Evolutionary conservation across 257 asterid species (phyloP).

Genomic region (Jacaranda mimosifolia): DNA sequence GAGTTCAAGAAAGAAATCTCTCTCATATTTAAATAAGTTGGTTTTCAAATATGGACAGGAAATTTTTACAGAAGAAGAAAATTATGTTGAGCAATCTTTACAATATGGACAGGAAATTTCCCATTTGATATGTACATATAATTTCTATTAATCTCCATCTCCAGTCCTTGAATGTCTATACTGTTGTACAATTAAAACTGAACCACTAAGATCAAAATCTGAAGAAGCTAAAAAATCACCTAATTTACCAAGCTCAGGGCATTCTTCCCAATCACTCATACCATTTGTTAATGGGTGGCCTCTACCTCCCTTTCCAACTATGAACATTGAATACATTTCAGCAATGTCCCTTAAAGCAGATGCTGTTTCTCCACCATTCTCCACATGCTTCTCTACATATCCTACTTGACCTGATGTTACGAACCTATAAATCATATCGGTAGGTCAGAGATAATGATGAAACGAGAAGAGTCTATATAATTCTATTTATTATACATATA

Average conservation of each 20-base stretch:
- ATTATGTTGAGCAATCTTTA: constrained; percentile 24
- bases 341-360: constrained; percentile 86
- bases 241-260: constrained; percentile 96
- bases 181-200: constrained; percentile 89
- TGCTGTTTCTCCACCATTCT: constrained; percentile 81
- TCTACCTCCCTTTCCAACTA: constrained; percentile 89
- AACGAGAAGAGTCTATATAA: no score
- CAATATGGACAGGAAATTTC: neutral
- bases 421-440: constrained; percentile 52
- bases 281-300: constrained; percentile 79
- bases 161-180: constrained; percentile 61
- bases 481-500: no score
- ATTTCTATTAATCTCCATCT: constrained; percentile 49
- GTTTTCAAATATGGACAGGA: no score
- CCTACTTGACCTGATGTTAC: constrained; percentile 94
- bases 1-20: constrained; percentile 12
- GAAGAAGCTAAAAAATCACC: constrained; percentile 97
- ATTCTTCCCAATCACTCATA: constrained; percentile 99
- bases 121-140: neutral
- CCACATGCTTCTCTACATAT: constrained; percentile 88
- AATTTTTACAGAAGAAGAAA: neutral
- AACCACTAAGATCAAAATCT: constrained; percentile 88
- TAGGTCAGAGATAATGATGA: neutral
- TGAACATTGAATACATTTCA: constrained; percentile 90
- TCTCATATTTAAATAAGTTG: no score